phyloP scores from a whole-genome alignment of 1,284 basidiomycete genomes.

The Ceraceosorus guamensis region DNA sequence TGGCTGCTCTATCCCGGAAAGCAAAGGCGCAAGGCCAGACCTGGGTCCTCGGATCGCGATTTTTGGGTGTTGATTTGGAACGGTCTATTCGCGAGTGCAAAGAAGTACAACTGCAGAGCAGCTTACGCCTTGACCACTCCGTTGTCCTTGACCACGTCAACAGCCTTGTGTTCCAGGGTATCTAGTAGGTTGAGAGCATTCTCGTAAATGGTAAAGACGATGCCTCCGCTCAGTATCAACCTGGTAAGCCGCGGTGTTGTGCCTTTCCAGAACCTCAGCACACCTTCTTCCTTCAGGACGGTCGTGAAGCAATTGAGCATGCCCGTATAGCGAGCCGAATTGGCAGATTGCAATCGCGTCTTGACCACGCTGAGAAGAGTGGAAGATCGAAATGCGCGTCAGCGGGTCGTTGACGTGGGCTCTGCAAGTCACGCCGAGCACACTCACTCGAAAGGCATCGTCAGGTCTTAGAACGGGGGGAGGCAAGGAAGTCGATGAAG shows the following conservation, averaged over 20 bases:
- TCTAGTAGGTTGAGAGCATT: slow-evolving; percentile 3
- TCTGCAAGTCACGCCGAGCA: too few relatives aligned
- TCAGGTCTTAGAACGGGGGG: slow-evolving; percentile 6
- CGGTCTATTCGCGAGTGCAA: too few relatives aligned
- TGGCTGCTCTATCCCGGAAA: too few relatives aligned
- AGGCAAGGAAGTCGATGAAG: too few relatives aligned
- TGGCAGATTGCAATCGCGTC: slow-evolving; percentile 87
- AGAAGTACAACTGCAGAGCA: too few relatives aligned
- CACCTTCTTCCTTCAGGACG: slow-evolving; percentile 59
- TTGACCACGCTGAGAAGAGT: slow-evolving; percentile 65
- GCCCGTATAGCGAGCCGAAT: slow-evolving; percentile 72
- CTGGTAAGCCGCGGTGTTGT: slow-evolving; percentile 79
- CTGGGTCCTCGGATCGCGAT: too few relatives aligned
- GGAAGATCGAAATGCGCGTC: not conserved
- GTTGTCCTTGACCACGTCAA: slow-evolving; percentile 6
- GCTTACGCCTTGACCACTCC: too few relatives aligned
- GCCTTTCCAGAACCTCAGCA: slow-evolving; percentile 87
- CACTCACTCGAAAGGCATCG: slow-evolving; percentile 51
- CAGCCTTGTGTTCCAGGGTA: slow-evolving; percentile 2
- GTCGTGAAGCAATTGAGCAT: slow-evolving; percentile 72
- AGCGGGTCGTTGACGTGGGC: not conserved
- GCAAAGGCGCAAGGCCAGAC: too few relatives aligned
- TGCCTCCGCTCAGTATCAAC: slow-evolving; percentile 52
- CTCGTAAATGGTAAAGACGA: slow-evolving; percentile 25
- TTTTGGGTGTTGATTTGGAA: too few relatives aligned